Percentiles rank a stretch among this genome's conserved stretches.
Evolutionary conservation across 305 asterid species (phyloP).

Genomic region (Vinca major): DNA sequence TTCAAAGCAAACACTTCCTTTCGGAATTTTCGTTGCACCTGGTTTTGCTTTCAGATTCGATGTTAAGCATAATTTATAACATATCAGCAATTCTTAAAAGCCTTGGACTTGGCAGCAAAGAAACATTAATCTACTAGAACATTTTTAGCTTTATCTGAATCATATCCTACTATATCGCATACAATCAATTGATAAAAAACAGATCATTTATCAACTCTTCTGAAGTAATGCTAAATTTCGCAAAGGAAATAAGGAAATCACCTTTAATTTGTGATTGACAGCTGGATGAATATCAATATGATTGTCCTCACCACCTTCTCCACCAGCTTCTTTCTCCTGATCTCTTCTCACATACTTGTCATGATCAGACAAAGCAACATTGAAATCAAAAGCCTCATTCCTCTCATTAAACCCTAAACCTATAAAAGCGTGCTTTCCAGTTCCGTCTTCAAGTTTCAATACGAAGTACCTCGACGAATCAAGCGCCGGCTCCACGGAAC

Average conservation of each 20-base stretch:
- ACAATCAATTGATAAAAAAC: not conserved
- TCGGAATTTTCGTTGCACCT: no score
- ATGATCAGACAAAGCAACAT: slow-evolving; percentile 76
- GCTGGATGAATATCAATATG: slow-evolving; percentile 84
- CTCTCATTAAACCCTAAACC: slow-evolving; percentile 73
- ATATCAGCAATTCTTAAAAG: not conserved
- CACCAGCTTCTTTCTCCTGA: slow-evolving; percentile 49
- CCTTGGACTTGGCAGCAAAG: not conserved
- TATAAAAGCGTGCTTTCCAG: slow-evolving; percentile 71
- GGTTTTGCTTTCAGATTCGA: no score
- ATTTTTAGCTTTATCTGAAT: not conserved
- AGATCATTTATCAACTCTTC: not conserved
- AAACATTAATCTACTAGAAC: no score
- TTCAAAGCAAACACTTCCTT: no score
- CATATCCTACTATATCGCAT: not conserved
- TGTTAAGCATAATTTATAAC: no score
- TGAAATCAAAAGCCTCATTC: slow-evolving; percentile 87
- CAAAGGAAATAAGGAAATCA: slow-evolving; percentile 7
- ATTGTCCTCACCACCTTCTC: slow-evolving; percentile 41
- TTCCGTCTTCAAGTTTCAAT: slow-evolving; percentile 70
- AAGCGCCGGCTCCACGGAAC: slow-evolving; percentile 66
- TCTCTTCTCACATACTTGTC: slow-evolving; percentile 79
- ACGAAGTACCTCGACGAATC: slow-evolving; percentile 84
- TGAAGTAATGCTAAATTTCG: not conserved
- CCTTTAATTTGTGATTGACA: slow-evolving; percentile 88